phyloP scores from a whole-genome alignment of 495 filamentous ascomycete genomes.

The Thermothielavioides terrestris region DNA sequence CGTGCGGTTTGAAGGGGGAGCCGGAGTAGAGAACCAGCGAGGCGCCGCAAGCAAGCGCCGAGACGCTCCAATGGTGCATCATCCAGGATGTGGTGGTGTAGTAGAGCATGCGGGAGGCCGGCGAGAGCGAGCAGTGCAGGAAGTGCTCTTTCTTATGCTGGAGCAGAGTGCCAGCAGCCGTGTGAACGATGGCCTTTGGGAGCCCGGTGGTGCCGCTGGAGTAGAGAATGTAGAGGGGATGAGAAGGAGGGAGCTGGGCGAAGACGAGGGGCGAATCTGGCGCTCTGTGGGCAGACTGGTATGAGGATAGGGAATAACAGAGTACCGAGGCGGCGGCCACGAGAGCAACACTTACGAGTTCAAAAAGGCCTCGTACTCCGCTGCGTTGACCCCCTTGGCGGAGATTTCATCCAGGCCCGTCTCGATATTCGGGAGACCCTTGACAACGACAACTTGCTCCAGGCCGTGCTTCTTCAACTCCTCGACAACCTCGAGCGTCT shows the following conservation, averaged over 20 bases:
- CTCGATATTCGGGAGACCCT: constrained; percentile 45
- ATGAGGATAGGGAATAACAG: not conserved
- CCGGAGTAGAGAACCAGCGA: constrained; percentile 84
- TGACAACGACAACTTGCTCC: constrained; percentile 61
- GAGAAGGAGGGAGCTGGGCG: constrained; percentile 64
- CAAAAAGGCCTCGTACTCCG: constrained; percentile 32
- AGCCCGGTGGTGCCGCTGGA: constrained; percentile 83
- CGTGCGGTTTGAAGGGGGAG: constrained; percentile 63
- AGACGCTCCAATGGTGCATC: constrained; percentile 97
- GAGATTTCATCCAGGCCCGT: constrained; percentile 42
- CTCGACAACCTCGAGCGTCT: constrained; percentile 61
- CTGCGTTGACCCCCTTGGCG: constrained; percentile 40
- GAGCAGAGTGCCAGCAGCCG: constrained; percentile 74
- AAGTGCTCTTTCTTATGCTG: constrained; percentile 94
- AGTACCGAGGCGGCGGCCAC: not conserved
- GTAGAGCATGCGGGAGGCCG: constrained; percentile 46
- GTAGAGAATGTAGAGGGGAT: constrained; percentile 85
- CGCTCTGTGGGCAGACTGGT: no score
- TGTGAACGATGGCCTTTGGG: constrained; percentile 89
- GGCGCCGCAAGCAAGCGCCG: constrained; percentile 66
- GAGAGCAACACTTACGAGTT: constrained; percentile 22
- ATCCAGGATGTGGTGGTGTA: constrained; percentile 94
- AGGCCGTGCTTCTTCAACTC: constrained; percentile 51
- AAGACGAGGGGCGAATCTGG: constrained; percentile 50
- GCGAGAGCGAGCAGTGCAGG: constrained; percentile 66